Evolutionary conservation across 768 basidiomycete genomes (phyloP).

Genomic region (Russula lepida): DNA sequence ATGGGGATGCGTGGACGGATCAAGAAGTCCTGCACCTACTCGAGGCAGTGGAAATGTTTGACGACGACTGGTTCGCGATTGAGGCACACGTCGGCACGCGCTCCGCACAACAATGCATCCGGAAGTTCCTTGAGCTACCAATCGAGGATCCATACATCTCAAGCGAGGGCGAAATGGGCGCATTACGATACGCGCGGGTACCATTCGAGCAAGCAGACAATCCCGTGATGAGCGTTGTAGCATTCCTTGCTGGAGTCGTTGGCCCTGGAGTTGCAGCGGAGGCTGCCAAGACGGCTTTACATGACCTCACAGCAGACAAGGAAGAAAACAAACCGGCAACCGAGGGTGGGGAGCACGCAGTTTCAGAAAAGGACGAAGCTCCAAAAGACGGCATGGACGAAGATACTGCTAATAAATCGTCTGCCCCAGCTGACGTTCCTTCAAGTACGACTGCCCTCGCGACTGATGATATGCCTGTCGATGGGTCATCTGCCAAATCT

Average conservation of each 20-base stretch:
- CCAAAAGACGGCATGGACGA: conserved; percentile 25
- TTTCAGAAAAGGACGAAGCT: conserved; percentile 33
- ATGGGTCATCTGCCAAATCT: conserved; percentile 32
- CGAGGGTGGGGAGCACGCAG: conserved; percentile 27
- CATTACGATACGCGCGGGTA: conserved; percentile 64
- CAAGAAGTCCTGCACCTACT: conserved; percentile 82
- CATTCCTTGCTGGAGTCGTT: conserved; percentile 91
- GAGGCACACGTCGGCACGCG: conserved; percentile 91
- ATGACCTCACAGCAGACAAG: conserved; percentile 60
- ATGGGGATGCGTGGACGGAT: conserved; percentile 71
- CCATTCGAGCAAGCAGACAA: conserved; percentile 96
- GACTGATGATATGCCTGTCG: conserved; percentile 42
- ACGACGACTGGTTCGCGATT: conserved; percentile 92
- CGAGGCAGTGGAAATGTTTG: conserved; percentile 98
- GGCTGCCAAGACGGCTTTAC: conserved; percentile 85
- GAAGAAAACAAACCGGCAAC: conserved; percentile 24
- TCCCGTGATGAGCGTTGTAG: conserved; percentile 97
- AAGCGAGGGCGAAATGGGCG: conserved; percentile 66
- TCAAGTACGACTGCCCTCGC: conserved; percentile 20
- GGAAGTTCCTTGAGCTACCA: conserved; percentile 89
- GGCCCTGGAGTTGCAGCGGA: conserved; percentile 86
- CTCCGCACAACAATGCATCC: conserved; percentile 89
- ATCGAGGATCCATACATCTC: conserved; percentile 93
- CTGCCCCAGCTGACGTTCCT: conserved; percentile 12
- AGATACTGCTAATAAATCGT: conserved; percentile 12